These are phyloP conservation scores for Globisporangium splendens DNA, from an alignment of 352 stramenopile genomes.

Conservation along the genomic window DNA sequence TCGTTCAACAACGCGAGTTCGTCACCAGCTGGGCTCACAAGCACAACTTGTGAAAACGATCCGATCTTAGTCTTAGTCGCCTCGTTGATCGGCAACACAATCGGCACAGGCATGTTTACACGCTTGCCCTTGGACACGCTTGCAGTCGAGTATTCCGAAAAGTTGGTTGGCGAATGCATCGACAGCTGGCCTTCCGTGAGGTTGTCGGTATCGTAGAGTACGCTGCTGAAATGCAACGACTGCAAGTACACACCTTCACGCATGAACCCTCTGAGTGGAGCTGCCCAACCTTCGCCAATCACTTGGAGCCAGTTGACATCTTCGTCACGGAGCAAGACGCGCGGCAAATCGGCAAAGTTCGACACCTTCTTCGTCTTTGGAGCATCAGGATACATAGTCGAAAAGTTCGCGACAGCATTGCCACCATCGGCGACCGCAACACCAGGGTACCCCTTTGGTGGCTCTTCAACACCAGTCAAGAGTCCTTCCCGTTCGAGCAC, in stretches of 20 bases:
- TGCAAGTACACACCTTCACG: slow-evolving; percentile 95
- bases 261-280: slow-evolving; percentile 97
- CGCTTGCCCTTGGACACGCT: slow-evolving; percentile 82
- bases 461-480: slow-evolving; percentile 52
- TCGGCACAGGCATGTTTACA: slow-evolving; percentile 96
- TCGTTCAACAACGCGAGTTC: slow-evolving; percentile 92
- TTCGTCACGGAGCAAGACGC: slow-evolving; percentile 95
- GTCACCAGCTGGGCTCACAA: slow-evolving; percentile 93
- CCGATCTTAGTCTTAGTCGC: slow-evolving; percentile 91
- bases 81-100: slow-evolving; percentile 93
- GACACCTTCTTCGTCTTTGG: slow-evolving; percentile 17
- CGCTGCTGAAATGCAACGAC: slow-evolving; percentile 96
- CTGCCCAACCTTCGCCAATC: slow-evolving; percentile 96
- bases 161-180: slow-evolving; percentile 89
- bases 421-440: slow-evolving; percentile 87
- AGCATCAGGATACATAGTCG: slow-evolving; percentile 50
- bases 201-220: slow-evolving; percentile 96
- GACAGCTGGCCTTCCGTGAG: slow-evolving; percentile 83
- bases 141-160: slow-evolving; percentile 86
- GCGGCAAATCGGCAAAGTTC: slow-evolving; percentile 67
- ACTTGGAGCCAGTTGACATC: slow-evolving; percentile 98
- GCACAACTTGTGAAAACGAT: slow-evolving; percentile 76
- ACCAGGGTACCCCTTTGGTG: slow-evolving; percentile 58
- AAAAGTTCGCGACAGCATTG: slow-evolving; percentile 66
- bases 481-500: slow-evolving; percentile 60